phyloP scores from a whole-genome alignment of 108 stramenopile genomes.

The Skeletonema costatum region DNA sequence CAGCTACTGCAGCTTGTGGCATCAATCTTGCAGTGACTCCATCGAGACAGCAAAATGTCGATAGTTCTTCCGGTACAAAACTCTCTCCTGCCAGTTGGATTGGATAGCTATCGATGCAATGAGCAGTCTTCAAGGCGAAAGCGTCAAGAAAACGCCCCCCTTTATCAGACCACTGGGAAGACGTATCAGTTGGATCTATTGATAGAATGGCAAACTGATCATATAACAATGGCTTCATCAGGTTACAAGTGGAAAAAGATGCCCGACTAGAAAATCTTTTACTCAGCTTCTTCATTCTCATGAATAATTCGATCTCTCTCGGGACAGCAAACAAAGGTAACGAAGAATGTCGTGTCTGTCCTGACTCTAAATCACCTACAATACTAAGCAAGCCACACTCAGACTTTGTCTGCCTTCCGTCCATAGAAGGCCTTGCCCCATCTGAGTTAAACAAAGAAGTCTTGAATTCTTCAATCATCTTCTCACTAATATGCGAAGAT shows the following conservation, averaged over 20 bases:
- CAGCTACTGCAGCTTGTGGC: background rate
- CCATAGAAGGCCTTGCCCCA: no score
- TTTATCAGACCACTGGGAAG: background rate
- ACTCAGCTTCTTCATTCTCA: background rate
- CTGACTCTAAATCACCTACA: background rate
- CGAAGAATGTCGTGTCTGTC: background rate
- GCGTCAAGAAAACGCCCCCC: conserved; percentile 3
- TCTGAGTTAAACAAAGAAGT: background rate
- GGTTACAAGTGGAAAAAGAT: background rate
- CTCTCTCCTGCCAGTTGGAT: background rate
- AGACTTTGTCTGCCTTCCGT: background rate
- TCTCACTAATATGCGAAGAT: background rate
- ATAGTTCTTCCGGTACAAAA: conserved; percentile 7
- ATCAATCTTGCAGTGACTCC: conserved; percentile 15
- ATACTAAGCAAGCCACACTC: background rate
- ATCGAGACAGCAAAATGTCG: conserved; percentile 13
- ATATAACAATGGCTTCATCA: background rate
- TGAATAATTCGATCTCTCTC: background rate
- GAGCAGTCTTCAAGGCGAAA: conserved; percentile 1
- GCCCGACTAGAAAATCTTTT: background rate
- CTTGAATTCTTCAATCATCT: background rate
- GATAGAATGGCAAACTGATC: background rate
- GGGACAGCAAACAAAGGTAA: background rate
- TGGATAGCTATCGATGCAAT: conserved; percentile 14
- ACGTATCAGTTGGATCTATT: background rate